Percentiles rank a stretch among this genome's conserved stretches.
These are phyloP conservation scores for Microstegium vimineum DNA, from an alignment of 176 grass and related monocot genomes.

Conservation along the genomic window DNA sequence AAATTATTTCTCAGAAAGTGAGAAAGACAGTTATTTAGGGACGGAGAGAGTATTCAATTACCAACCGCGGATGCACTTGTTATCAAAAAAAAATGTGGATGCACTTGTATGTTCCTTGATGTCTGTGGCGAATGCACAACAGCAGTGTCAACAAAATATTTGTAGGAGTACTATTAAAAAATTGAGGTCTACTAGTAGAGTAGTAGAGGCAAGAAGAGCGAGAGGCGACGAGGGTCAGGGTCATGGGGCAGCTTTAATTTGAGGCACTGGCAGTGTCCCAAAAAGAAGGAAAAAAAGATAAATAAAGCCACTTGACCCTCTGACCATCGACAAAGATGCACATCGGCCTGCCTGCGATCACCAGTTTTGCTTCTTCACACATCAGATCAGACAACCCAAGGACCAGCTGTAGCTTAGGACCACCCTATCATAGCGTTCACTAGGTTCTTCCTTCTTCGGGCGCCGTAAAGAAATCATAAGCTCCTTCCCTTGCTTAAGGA, in stretches of 20 bases:
- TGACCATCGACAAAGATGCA: conserved; percentile 40
- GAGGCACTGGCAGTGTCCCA: conserved; percentile 4
- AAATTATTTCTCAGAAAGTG: no score
- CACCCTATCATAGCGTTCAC: conserved; percentile 6
- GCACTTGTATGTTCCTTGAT: no score
- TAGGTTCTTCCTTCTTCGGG: neutral
- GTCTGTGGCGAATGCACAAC: no score
- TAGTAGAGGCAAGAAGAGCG: no score
- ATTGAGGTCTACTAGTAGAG: no score
- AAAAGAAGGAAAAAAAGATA: neutral
- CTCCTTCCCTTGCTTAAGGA: neutral
- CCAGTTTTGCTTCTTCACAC: conserved; percentile 11
- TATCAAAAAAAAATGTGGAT: no score
- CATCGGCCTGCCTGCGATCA: conserved; percentile 24
- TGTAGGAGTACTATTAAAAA: no score
- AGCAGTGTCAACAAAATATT: neutral
- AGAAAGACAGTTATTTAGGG: no score
- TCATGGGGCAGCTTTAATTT: conserved; percentile 36
- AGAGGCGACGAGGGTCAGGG: neutral
- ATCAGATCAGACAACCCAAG: neutral
- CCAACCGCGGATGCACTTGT: no score
- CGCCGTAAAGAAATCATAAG: neutral
- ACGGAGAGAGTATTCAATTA: no score
- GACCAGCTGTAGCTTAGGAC: conserved; percentile 18
- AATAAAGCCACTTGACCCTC: conserved; percentile 30